Evolutionary conservation across 352 stramenopile species (phyloP), one percentile per base, ranked within the genome.

Genomic region (Peronosclerospora sorghi): DNA sequence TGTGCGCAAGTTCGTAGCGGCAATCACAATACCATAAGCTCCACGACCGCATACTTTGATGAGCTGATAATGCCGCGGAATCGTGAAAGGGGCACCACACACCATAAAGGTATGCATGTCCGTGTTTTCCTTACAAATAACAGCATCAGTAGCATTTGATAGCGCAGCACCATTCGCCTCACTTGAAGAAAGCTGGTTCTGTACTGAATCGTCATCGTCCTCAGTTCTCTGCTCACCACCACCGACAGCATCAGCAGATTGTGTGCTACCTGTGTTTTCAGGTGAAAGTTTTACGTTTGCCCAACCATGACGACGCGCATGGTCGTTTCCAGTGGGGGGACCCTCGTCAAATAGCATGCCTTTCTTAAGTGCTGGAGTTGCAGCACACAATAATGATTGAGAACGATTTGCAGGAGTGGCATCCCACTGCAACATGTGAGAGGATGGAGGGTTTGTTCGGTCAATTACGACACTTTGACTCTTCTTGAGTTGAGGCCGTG

Each of bases 61-160:
- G 20, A 92, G 62, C 45, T 90, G 65, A 49, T 94, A 94, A 62
- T 91, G 72, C 32, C 70, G 63, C 7, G 82, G 76, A 35, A 94
- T 86, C 35, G 73, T 87, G 38, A 94, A 94, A 9, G 76, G 77
- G 35, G 80, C 81, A n/a, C 82, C 80, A 32, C 79, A 92, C 23
- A 94, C 81, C 70, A 88, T 91, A 41, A 91, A 94, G 10, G 78
- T 89, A 56, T 92, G 80, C 78, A 92, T 92, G 26, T 78, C 68
- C 21, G 76, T 69, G 46, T 92, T 87, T 29, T 92, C 79, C 49
- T 92, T 88, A 54, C 79, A 92, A 24, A 71, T 58, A 7, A 92
- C 56, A 5, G 79, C 72, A 27, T 88, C 73, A 1, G 41, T 64
- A 26, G 54, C 49, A 26, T 49, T 27, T 1, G 54, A 54, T 8